A percentile compares a stretch with the other conserved stretches of the same genome.
phyloP scores from a whole-genome alignment of 2,329 filamentous ascomycete species.

The Sporothrix protearum region DNA sequence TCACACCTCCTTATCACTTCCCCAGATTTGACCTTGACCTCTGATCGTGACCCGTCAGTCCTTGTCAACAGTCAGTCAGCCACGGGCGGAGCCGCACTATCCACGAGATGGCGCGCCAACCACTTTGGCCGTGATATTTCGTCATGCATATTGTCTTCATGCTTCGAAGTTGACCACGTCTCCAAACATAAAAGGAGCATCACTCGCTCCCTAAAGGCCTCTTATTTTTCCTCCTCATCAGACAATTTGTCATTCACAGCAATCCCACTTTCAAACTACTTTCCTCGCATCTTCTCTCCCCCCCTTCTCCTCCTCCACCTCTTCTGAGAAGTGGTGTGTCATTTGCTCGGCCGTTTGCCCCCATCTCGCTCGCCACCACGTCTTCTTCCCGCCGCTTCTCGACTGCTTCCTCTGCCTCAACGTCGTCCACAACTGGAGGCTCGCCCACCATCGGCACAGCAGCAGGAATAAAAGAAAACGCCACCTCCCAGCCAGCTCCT shows the following conservation, averaged over 20 bases:
- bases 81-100: not conserved
- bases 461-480: slow-evolving; percentile 6
- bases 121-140: not conserved
- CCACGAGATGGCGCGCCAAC: not conserved
- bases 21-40: slow-evolving; percentile 14
- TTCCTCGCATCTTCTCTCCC: not conserved
- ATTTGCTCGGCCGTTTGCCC: not conserved
- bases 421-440: slow-evolving; percentile 21
- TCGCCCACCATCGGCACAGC: slow-evolving; percentile 18
- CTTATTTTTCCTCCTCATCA: not conserved
- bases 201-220: not conserved
- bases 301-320: not conserved
- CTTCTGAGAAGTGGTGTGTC: not conserved
- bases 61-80: not conserved
- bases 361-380: slow-evolving; percentile 20
- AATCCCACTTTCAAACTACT: not conserved
- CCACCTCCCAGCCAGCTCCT: not conserved
- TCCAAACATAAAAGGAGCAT: slow-evolving; percentile 18
- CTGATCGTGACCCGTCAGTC: not conserved
- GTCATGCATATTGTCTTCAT: not conserved
- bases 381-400: slow-evolving; percentile 28
- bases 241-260: slow-evolving; percentile 4
- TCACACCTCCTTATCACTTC: not conserved
- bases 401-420: slow-evolving; percentile 26
- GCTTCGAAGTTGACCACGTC: not conserved